Conservation (phyloP, 805 yeast genomes). For the Wickerhamiella kazuoi region DNA sequence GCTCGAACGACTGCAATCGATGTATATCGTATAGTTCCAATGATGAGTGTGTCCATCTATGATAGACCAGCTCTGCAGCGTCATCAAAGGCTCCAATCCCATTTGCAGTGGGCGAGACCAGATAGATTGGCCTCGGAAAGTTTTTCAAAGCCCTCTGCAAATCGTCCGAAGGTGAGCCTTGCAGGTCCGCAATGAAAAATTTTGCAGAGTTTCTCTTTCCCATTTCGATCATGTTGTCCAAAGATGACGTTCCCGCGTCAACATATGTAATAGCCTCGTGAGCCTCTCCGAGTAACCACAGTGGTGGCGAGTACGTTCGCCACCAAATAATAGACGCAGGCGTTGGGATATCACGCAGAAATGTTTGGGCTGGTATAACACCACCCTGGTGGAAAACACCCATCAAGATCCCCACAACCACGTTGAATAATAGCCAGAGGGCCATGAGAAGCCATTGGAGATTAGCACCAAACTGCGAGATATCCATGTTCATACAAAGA, state of each 20-base stretch:
- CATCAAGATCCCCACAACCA: slow-evolving; percentile 41
- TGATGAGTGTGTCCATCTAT: slow-evolving; percentile 34
- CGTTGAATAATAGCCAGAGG: slow-evolving; percentile 50
- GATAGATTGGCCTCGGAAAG: slow-evolving; percentile 10
- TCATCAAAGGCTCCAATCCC: background rate
- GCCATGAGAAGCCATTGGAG: slow-evolving; percentile 12
- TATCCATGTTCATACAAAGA: slow-evolving; percentile 35
- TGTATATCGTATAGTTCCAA: slow-evolving; percentile 53
- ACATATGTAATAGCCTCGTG: slow-evolving; percentile 13
- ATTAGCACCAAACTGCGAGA: slow-evolving; percentile 8
- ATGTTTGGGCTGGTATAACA: slow-evolving; percentile 42
- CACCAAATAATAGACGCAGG: slow-evolving; percentile 50
- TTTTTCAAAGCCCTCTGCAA: slow-evolving; percentile 16
- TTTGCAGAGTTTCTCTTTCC: slow-evolving; percentile 5
- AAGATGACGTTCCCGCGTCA: slow-evolving; percentile 8
- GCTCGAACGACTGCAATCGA: slow-evolving; percentile 30
- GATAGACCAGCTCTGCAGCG: slow-evolving; percentile 11
- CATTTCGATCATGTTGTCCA: background rate
- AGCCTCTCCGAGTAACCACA: slow-evolving; percentile 46
- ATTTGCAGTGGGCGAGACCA: slow-evolving; percentile 27
- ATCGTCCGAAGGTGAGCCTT: slow-evolving; percentile 26
- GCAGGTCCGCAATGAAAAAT: slow-evolving; percentile 26
- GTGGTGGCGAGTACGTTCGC: slow-evolving; percentile 89
- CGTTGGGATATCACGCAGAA: slow-evolving; percentile 13
- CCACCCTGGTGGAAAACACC: slow-evolving; percentile 88